phyloP scores from a whole-genome alignment of 2,329 filamentous ascomycete species.

The Didymosphaeria variabile region DNA sequence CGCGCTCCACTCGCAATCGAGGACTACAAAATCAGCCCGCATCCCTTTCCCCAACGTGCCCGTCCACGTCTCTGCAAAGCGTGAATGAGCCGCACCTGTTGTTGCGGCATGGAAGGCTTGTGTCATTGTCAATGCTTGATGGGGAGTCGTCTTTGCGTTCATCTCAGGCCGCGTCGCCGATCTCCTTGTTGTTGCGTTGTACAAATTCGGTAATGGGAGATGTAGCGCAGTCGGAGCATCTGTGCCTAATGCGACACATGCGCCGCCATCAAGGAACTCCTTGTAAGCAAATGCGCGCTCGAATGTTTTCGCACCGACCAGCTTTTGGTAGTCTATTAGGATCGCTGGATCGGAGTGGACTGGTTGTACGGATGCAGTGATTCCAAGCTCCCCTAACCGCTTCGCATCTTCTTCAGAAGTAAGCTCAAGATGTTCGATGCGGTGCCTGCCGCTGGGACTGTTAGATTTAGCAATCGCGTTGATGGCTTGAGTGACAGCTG shows the following conservation, averaged over 20 bases:
- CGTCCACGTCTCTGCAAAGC: slow-evolving; percentile 63
- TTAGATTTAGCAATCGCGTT: slow-evolving; percentile 60
- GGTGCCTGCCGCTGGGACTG: slow-evolving; percentile 61
- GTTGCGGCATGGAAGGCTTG: slow-evolving; percentile 65
- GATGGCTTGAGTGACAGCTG: slow-evolving; percentile 65
- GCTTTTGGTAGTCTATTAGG: slow-evolving; percentile 66
- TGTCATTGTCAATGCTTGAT: slow-evolving; percentile 62
- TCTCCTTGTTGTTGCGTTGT: slow-evolving; percentile 66
- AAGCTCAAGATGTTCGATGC: slow-evolving; percentile 73
- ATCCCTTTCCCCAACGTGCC: slow-evolving; percentile 63
- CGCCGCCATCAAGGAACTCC: slow-evolving; percentile 65
- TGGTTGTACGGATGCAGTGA: slow-evolving; percentile 90
- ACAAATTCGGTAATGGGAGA: slow-evolving; percentile 64
- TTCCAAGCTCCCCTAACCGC: slow-evolving; percentile 66
- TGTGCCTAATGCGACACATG: slow-evolving; percentile 65
- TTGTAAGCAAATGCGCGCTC: slow-evolving; percentile 69
- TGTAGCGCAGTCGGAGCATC: slow-evolving; percentile 69
- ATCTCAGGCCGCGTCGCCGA: slow-evolving; percentile 60
- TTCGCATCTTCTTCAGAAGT: slow-evolving; percentile 63
- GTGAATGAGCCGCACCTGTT: slow-evolving; percentile 65
- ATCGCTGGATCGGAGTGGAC: slow-evolving; percentile 84
- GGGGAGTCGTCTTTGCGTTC: slow-evolving; percentile 53
- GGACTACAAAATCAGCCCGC: slow-evolving; percentile 67
- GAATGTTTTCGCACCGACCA: slow-evolving; percentile 65
- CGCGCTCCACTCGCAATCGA: slow-evolving; percentile 61